Conservation (phyloP, 192 early-diverging fungal species). For the Rhizoclosmatium globosum region DNA sequence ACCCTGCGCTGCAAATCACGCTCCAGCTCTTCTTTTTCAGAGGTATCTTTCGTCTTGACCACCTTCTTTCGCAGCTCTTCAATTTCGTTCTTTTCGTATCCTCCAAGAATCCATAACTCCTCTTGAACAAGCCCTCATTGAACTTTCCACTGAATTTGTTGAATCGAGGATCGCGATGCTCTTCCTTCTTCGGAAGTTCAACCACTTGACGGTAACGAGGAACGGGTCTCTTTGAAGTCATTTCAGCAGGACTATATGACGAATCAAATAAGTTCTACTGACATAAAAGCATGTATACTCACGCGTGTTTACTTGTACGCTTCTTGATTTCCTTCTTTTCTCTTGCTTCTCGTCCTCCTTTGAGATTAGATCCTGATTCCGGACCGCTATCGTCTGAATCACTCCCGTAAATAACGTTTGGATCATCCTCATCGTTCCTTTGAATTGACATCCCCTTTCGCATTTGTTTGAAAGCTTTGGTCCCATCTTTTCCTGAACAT, state of each 20-base stretch:
- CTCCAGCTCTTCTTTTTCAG: conserved; percentile 67
- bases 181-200: conserved; percentile 68
- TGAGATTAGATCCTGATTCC: conserved; percentile 46
- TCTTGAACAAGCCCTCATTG: conserved; percentile 92
- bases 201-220: conserved; percentile 76
- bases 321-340: conserved; percentile 48
- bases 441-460: conserved; percentile 42
- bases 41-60: conserved; percentile 70
- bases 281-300: conserved; percentile 8
- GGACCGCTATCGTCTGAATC: conserved; percentile 41
- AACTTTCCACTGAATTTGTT: conserved; percentile 87
- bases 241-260: conserved; percentile 71
- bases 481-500: conserved; percentile 78
- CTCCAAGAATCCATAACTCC: conserved; percentile 90
- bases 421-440: conserved; percentile 41
- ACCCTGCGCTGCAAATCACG: conserved; percentile 72
- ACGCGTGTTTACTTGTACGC: conserved; percentile 26
- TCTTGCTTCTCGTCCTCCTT: too few species aligned
- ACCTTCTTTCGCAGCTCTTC: conserved; percentile 70
- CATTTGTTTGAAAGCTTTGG: conserved; percentile 68
- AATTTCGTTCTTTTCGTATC: conserved; percentile 81
- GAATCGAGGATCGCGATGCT: conserved; percentile 91
- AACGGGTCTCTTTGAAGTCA: conserved; percentile 79
- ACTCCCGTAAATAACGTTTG: conserved; percentile 36
- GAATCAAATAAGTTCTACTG: neutral